Evolutionary conservation across 805 yeast genomes (phyloP), one percentile per base, ranked within the genome.

Genomic region (Hanseniaspora osmophila): DNA sequence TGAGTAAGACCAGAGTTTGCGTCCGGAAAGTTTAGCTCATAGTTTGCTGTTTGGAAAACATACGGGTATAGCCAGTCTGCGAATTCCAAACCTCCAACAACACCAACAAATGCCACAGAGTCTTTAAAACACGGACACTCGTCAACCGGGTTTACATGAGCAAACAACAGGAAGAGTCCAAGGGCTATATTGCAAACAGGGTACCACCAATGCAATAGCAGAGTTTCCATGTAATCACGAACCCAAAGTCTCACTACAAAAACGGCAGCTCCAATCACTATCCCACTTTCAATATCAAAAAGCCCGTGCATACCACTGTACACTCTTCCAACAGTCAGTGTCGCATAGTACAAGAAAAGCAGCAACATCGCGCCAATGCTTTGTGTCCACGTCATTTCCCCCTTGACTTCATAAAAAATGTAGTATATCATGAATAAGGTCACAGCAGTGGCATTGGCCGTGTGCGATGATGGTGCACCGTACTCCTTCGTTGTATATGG

Each of bases 281-380:
- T 63, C 6, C 98, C 98, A 16, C 74, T 58, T 0, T 64, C 43
- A 2, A 92, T 69, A 59, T 92, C 98, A 18, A 83, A 62, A 48
- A 84, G 73, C 2, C 98, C 97, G 64, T 92, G 98, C 98, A 90
- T 90, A 2, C 98, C 98, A 60, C 95, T 87, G 64, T 92, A 90
- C 10, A 90, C 56, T 46, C 98, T 69, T 15, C 98, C 98, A 49
- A 77, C 59, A 1, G 84, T 73, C 48, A 92, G 66, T 7, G 87
- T 75, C 33, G 69, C 48, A 55, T 77, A 78, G 59, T 87, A 87
- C 18, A 74, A 10, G 6, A 51, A 46, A 1, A 56, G 52, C 12
- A 61, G 41, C 22, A 51, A n/a, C 6, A 57, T 38, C 4, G 57
- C 43, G 18, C 19, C 13, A 18, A 40, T 30, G 12, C 12, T 47